Conservation (phyloP, 257 asterid genomes). For the Leptodermis oblonga region DNA sequence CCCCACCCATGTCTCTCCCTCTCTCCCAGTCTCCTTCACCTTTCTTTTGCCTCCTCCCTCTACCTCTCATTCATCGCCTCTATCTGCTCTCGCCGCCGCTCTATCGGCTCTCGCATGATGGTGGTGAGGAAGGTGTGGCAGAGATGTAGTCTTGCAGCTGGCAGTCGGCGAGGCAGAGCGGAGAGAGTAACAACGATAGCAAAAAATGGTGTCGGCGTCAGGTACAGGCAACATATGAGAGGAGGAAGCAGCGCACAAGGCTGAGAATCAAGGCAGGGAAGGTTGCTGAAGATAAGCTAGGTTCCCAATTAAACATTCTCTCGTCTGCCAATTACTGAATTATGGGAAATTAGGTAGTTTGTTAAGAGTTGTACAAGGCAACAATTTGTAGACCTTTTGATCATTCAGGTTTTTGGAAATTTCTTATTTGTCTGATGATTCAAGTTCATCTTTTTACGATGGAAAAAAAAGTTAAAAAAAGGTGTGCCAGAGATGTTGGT, state of each 20-base stretch:
- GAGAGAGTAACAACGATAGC: neutral
- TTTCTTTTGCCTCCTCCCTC: too few species aligned
- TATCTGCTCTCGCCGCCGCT: too few species aligned
- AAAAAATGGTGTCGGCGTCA: constrained; percentile 50
- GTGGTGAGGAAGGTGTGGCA: too few species aligned
- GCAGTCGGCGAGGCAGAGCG: neutral
- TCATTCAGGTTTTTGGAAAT: neutral
- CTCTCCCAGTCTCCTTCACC: too few species aligned
- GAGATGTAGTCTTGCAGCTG: neutral
- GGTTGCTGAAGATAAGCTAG: constrained; percentile 30
- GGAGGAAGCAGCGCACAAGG: constrained; percentile 31
- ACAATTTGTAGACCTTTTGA: constrained; percentile 5
- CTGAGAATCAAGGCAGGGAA: constrained; percentile 30
- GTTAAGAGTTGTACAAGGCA: neutral
- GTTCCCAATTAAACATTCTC: constrained; percentile 27
- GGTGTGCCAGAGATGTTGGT: too few species aligned
- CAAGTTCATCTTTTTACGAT: neutral
- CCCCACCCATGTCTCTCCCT: too few species aligned
- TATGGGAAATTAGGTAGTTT: neutral
- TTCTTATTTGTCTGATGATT: constrained; percentile 10
- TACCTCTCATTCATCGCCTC: too few species aligned
- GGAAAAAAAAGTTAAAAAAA: too few species aligned
- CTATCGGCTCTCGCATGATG: too few species aligned
- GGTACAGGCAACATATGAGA: constrained; percentile 24
- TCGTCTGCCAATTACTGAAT: constrained; percentile 28